These are phyloP conservation scores for Rutstroemia sp. DNA, from an alignment of 2,329 filamentous ascomycete species.

Conservation along the genomic window DNA sequence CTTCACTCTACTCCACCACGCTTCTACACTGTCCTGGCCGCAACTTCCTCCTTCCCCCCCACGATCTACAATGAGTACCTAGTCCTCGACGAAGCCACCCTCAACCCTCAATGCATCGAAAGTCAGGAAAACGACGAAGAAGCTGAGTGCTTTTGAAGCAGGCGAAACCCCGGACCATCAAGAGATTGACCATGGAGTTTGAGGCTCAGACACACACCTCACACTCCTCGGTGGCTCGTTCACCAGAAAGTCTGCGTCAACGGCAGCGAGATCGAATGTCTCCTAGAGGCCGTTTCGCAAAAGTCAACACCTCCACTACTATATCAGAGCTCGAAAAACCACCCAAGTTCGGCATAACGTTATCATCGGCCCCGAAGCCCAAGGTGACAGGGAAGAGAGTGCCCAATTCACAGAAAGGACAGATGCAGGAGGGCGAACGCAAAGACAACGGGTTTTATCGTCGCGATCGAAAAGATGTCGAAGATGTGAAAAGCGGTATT, in stretches of 20 bases:
- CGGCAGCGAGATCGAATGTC: conserved; percentile 30
- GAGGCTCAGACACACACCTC: conserved; percentile 8
- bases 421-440: conserved; percentile 24
- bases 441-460: conserved; percentile 24
- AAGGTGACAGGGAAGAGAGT: conserved; percentile 17
- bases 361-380: conserved; percentile 20
- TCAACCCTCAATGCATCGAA: conserved; percentile 21
- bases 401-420: conserved; percentile 19
- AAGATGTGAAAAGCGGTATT: conserved; percentile 48
- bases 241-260: conserved; percentile 27
- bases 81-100: not conserved
- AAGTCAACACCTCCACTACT: conserved; percentile 17
- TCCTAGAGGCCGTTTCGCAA: conserved; percentile 25
- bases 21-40: not conserved
- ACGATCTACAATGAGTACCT: not conserved
- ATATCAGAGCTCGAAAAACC: conserved; percentile 18
- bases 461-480: conserved; percentile 28
- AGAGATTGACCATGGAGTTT: conserved; percentile 7
- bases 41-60: not conserved
- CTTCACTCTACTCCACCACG: not conserved
- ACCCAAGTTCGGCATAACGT: conserved; percentile 16
- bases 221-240: conserved; percentile 11
- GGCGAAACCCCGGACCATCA: conserved; percentile 4
- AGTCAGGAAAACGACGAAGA: conserved; percentile 15
- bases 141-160: conserved; percentile 8